Evolutionary conservation across 306 rosid genomes (phyloP).

Genomic region (Prinsepia uniflora): DNA sequence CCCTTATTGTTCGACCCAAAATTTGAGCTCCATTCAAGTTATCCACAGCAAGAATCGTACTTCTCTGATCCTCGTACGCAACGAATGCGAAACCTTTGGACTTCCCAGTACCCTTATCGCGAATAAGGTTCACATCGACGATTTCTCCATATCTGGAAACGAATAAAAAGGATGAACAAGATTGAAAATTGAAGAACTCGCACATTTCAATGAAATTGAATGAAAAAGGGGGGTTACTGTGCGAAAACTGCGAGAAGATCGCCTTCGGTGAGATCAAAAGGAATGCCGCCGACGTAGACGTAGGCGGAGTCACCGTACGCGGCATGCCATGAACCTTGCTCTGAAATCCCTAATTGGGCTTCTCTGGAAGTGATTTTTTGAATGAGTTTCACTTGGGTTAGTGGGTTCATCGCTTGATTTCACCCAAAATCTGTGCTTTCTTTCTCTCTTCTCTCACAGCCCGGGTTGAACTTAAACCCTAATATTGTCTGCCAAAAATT

Average conservation of each 20-base stretch:
- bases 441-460: neutral
- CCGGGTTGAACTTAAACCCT: conserved; percentile 1
- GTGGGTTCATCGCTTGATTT: conserved; percentile 56
- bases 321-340: conserved; percentile 84
- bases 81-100: conserved; percentile 88
- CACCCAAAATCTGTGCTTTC: neutral
- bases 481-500: neutral
- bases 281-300: conserved; percentile 76
- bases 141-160: conserved; percentile 68
- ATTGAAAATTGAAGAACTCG: neutral
- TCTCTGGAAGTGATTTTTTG: conserved; percentile 76
- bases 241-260: conserved; percentile 89
- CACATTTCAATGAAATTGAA: neutral
- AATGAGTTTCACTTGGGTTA: conserved; percentile 83
- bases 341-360: conserved; percentile 71
- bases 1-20: conserved; percentile 74
- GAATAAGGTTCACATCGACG: conserved; percentile 85
- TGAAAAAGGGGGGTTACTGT: conserved; percentile 41
- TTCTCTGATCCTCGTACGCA: conserved; percentile 90
- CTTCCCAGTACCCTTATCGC: conserved; percentile 87
- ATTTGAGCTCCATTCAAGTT: conserved; percentile 87
- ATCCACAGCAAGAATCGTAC: conserved; percentile 90
- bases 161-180: neutral
- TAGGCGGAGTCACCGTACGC: conserved; percentile 86
- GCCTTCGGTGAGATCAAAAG: conserved; percentile 92